Evolutionary conservation across 345 rosid genomes (phyloP), one percentile per base, ranked within the genome.

Genomic region (Tarenaya hassleriana): DNA sequence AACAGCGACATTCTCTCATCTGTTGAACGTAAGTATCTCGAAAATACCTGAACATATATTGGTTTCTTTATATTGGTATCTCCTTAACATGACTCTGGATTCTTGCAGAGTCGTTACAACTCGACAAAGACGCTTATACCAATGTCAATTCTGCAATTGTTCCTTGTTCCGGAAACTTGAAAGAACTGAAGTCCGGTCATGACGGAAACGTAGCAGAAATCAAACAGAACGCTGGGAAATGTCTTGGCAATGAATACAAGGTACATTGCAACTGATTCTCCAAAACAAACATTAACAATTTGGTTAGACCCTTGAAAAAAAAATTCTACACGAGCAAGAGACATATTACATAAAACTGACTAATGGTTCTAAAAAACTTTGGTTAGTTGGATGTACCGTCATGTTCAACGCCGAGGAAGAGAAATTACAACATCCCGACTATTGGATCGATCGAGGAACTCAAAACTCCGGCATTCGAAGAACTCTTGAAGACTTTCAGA

Each of bases 331-430:
- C n/a, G n/a, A n/a, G n/a, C n/a, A n/a, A n/a, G n/a, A n/a, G n/a
- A n/a, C n/a, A n/a, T n/a, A n/a, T n/a, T n/a, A n/a, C n/a, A n/a
- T n/a, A n/a, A n/a, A n/a, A n/a, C n/a, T n/a, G n/a, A n/a, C n/a
- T n/a, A n/a, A n/a, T n/a, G n/a, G n/a, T n/a, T n/a, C n/a, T n/a
- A n/a, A n/a, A n/a, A n/a, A n/a, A n/a, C n/a, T n/a, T n/a, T n/a
- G n/a, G n/a, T n/a, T n/a, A n/a, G n/a, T n/a, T 88, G 70, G 97
- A 88, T 49, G 83, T 83, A 60, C 89, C 89, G 15, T 81, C 97
- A 8, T 86, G 99, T 74, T 88, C 97, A 15, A 88, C 92, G 10
- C 99, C 88, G 1, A 80, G 78, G 65, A 83, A 78, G 77, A 81
- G 95, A 69, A 58, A 76, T 1, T 78, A 83, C 65, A 83, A 81